Conservation (phyloP, 768 basidiomycete genomes). For the Xanthoconium stramineum region DNA sequence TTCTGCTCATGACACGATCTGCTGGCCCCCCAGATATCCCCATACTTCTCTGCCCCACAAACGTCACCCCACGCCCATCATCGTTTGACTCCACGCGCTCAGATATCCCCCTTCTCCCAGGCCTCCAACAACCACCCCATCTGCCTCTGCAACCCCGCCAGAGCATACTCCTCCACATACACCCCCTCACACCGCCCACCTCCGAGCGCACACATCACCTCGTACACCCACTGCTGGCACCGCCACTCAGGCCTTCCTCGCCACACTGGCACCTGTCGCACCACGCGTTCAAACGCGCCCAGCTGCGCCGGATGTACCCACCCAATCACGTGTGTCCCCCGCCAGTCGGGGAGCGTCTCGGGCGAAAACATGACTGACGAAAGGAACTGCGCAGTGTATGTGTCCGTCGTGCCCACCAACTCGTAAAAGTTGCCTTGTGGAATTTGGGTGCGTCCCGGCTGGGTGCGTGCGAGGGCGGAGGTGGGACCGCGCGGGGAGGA, state of each 20-base stretch:
- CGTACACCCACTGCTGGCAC: constrained; percentile 28
- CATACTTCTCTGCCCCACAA: too few species aligned
- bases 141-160: constrained; percentile 18
- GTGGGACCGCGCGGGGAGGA: not conserved
- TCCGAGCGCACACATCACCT: constrained; percentile 12
- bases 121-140: constrained; percentile 29
- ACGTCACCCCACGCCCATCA: too few species aligned
- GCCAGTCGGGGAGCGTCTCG: constrained; percentile 18
- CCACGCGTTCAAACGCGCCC: constrained; percentile 14
- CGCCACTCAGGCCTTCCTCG: constrained; percentile 21
- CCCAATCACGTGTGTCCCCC: constrained; percentile 25
- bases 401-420: constrained; percentile 24
- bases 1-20: not conserved
- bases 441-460: too few species aligned
- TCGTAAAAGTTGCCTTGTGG: constrained; percentile 27
- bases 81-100: not conserved
- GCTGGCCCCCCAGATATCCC: not conserved
- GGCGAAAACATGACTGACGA: constrained; percentile 5
- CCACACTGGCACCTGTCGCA: constrained; percentile 15
- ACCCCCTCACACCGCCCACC: constrained; percentile 5
- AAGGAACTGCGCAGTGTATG: constrained; percentile 19
- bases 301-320: constrained; percentile 15
- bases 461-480: not conserved
- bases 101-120: constrained; percentile 31
- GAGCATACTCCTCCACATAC: constrained; percentile 10